Percentiles rank a stretch among this genome's conserved stretches.
Evolutionary conservation across 75 land plant species (phyloP).

Genomic region (Sequoiadendron giganteum): DNA sequence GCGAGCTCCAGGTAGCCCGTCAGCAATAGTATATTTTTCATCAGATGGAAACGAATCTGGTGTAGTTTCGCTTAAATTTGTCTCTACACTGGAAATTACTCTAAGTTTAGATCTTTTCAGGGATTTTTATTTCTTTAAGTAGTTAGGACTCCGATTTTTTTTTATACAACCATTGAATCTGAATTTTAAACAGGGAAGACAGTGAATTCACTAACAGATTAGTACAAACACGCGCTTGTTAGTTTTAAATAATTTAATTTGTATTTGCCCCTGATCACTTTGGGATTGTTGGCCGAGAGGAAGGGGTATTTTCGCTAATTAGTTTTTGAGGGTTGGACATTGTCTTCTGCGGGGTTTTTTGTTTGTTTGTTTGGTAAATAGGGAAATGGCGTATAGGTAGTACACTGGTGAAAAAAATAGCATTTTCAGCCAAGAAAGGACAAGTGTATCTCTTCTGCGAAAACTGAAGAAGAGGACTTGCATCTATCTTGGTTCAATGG

Average conservation of each 20-base stretch:
- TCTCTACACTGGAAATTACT: not conserved
- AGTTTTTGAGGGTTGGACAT: too few species aligned
- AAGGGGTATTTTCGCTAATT: not conserved
- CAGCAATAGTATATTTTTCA: not conserved
- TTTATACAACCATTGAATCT: not conserved
- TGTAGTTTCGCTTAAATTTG: not conserved
- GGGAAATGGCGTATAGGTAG: not conserved
- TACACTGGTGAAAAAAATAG: not conserved
- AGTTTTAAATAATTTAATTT: not conserved
- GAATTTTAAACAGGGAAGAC: not conserved
- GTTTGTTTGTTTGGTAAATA: not conserved
- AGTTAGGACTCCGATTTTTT: too few species aligned
- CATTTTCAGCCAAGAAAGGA: not conserved
- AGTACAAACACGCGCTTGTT: too few species aligned
- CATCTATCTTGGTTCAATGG: not conserved
- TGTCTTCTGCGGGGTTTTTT: too few species aligned
- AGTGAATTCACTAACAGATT: not conserved
- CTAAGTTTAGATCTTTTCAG: not conserved
- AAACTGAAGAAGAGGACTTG: not conserved
- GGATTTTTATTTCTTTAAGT: too few species aligned
- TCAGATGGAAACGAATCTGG: not conserved
- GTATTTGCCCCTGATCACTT: not conserved
- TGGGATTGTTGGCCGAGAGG: not conserved
- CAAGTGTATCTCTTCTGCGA: not conserved
- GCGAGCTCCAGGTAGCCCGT: conserved; percentile 61